phyloP scores from a whole-genome alignment of 495 filamentous ascomycete species.

The Gamarada debralockiae region DNA sequence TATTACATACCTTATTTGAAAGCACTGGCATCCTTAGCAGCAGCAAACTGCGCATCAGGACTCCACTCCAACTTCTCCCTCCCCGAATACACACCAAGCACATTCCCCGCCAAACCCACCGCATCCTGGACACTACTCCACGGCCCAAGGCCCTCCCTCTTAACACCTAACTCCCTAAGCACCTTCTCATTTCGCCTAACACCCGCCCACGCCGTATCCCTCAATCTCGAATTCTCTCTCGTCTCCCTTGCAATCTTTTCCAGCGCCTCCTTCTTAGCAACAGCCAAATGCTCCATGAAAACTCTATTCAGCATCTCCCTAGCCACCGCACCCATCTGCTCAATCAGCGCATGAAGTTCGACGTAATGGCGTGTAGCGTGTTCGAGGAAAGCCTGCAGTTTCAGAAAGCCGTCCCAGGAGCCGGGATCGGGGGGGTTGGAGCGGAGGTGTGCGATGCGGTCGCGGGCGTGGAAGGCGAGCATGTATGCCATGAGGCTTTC shows the following conservation, averaged over 20 bases:
- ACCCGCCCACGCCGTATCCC: constrained; percentile 26
- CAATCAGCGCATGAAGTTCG: constrained; percentile 26
- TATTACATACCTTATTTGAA: too few relatives aligned
- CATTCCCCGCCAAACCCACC: not conserved
- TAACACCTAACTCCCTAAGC: constrained; percentile 19
- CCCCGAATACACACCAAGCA: too few relatives aligned
- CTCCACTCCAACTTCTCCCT: too few relatives aligned
- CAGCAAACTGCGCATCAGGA: too few relatives aligned
- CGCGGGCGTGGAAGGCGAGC: constrained; percentile 30
- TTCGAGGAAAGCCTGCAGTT: constrained; percentile 31
- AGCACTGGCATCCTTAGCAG: too few relatives aligned
- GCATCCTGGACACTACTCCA: not conserved
- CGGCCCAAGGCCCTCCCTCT: constrained; percentile 17
- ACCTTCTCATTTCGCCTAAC: constrained; percentile 23
- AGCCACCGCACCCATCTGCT: constrained; percentile 33
- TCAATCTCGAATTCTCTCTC: constrained; percentile 16
- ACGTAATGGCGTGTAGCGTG: constrained; percentile 19
- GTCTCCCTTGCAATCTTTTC: constrained; percentile 8
- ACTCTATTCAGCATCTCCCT: constrained; percentile 30
- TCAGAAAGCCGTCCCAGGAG: constrained; percentile 3
- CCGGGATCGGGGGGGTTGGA: not conserved
- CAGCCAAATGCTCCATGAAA: not conserved
- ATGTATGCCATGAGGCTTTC: constrained; percentile 41
- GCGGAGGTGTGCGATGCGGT: constrained; percentile 12
- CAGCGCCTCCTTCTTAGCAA: too few relatives aligned